Evolutionary conservation across 805 yeast genomes (phyloP).

Genomic region (Cyberlindnera maclurae): DNA sequence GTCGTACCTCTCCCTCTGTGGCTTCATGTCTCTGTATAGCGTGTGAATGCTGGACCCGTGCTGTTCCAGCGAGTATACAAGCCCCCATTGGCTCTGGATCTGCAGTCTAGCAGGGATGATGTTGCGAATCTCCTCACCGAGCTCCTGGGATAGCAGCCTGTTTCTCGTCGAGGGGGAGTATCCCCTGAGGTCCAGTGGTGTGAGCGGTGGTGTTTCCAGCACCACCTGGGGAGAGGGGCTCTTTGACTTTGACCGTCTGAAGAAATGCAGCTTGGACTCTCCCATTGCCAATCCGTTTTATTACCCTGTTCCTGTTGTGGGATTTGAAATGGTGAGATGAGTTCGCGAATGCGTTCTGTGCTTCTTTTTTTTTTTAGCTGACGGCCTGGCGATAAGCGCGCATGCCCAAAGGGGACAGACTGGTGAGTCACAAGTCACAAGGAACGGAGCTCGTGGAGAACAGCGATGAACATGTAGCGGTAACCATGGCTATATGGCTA

Average conservation of each 20-base stretch:
- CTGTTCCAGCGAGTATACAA: slow-evolving; percentile 82
- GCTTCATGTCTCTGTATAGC: slow-evolving; percentile 51
- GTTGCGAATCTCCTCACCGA: slow-evolving; percentile 69
- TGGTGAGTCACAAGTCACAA: too few relatives aligned
- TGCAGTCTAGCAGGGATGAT: slow-evolving; percentile 77
- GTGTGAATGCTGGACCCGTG: slow-evolving; percentile 86
- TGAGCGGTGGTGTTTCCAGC: slow-evolving; percentile 33
- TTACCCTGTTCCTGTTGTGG: too few relatives aligned
- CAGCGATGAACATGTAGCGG: too few relatives aligned
- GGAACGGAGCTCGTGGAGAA: too few relatives aligned
- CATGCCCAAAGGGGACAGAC: too few relatives aligned
- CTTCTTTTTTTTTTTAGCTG: too few relatives aligned
- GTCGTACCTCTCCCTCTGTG: slow-evolving; percentile 31
- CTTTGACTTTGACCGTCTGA: slow-evolving; percentile 1
- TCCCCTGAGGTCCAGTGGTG: slow-evolving; percentile 54
- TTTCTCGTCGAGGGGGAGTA: slow-evolving; percentile 52
- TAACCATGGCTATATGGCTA: too few relatives aligned
- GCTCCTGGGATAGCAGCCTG: slow-evolving; percentile 46
- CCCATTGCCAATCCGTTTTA: too few relatives aligned
- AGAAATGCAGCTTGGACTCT: not conserved
- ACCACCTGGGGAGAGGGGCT: not conserved
- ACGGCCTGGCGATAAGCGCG: too few relatives aligned
- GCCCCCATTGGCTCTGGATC: slow-evolving; percentile 67
- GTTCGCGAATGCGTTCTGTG: too few relatives aligned
- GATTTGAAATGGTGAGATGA: too few relatives aligned